These are phyloP conservation scores for Epicoccum sorghinum DNA, from an alignment of 2,329 filamentous ascomycete species.

Conservation along the genomic window DNA sequence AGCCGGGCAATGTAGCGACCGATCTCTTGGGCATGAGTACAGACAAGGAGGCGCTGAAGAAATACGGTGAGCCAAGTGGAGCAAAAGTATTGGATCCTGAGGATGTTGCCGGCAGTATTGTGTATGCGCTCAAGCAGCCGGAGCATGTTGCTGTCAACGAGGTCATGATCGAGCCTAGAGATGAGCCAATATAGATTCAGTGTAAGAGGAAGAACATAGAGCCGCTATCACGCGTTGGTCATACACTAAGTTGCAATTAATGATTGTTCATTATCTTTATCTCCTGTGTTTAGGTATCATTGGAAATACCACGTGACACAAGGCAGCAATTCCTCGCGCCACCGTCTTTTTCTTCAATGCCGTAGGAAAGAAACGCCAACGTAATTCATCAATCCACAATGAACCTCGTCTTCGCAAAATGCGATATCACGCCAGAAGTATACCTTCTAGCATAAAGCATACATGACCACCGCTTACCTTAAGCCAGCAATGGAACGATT, in stretches of 20 bases:
- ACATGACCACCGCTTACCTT: background rate
- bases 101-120: slow-evolving; percentile 74
- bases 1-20: slow-evolving; percentile 78
- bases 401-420: background rate
- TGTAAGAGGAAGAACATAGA: background rate
- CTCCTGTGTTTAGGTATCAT: too few relatives aligned
- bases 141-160: slow-evolving; percentile 80
- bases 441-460: too few relatives aligned
- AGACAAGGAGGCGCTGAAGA: slow-evolving; percentile 76
- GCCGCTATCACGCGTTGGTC: background rate
- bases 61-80: slow-evolving; percentile 76
- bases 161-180: slow-evolving; percentile 65
- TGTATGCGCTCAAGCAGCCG: slow-evolving; percentile 77
- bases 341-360: too few relatives aligned
- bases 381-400: too few relatives aligned
- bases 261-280: too few relatives aligned
- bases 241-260: too few relatives aligned
- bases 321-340: background rate
- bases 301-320: background rate
- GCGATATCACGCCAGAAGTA: background rate
- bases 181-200: slow-evolving; percentile 41
- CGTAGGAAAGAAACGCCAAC: too few relatives aligned
- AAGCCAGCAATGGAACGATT: background rate
- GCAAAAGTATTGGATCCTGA: slow-evolving; percentile 76
- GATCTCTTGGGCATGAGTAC: slow-evolving; percentile 77